Evolutionary conservation across 2,329 filamentous ascomycete species (phyloP).

Genomic region (Nemania bipapillata): DNA sequence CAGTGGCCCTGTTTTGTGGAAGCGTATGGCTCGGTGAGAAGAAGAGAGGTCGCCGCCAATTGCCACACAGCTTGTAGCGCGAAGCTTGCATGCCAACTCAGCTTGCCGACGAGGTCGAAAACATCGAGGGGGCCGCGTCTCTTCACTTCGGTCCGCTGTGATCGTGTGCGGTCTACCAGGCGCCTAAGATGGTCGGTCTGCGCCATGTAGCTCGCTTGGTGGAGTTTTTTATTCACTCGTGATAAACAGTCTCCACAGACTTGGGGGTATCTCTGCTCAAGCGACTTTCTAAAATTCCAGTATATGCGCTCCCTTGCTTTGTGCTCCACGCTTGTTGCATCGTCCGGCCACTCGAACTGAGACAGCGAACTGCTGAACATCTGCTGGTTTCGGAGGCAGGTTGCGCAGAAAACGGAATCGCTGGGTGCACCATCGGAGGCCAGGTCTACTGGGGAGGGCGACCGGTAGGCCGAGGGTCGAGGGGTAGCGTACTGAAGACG

Average conservation of each 20-base stretch:
- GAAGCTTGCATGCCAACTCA: slow-evolving; percentile 61
- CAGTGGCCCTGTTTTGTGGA: slow-evolving; percentile 32
- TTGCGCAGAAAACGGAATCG: slow-evolving; percentile 71
- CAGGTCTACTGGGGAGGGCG: slow-evolving; percentile 48
- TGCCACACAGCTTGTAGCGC: slow-evolving; percentile 60
- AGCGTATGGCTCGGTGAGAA: slow-evolving; percentile 40
- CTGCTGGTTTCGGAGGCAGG: slow-evolving; percentile 88
- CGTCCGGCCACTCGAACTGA: slow-evolving; percentile 78
- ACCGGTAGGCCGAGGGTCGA: slow-evolving; percentile 50
- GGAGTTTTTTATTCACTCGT: slow-evolving; percentile 75
- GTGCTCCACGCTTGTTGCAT: slow-evolving; percentile 74
- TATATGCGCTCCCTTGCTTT: slow-evolving; percentile 73
- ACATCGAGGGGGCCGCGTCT: slow-evolving; percentile 57
- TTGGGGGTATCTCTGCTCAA: slow-evolving; percentile 88
- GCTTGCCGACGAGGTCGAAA: slow-evolving; percentile 57
- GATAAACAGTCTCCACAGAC: slow-evolving; percentile 85
- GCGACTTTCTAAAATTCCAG: slow-evolving; percentile 73
- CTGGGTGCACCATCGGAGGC: slow-evolving; percentile 50
- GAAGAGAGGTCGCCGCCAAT: slow-evolving; percentile 49
- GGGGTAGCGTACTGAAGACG: slow-evolving; percentile 61
- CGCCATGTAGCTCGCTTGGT: slow-evolving; percentile 79
- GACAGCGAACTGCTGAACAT: slow-evolving; percentile 79
- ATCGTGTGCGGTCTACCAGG: slow-evolving; percentile 74
- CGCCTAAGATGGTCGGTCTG: slow-evolving; percentile 82
- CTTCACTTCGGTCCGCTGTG: slow-evolving; percentile 57